Evolutionary conservation across 2,329 filamentous ascomycete genomes (phyloP), one percentile per base, ranked within the genome.

Genomic region (Fusarium compactum): DNA sequence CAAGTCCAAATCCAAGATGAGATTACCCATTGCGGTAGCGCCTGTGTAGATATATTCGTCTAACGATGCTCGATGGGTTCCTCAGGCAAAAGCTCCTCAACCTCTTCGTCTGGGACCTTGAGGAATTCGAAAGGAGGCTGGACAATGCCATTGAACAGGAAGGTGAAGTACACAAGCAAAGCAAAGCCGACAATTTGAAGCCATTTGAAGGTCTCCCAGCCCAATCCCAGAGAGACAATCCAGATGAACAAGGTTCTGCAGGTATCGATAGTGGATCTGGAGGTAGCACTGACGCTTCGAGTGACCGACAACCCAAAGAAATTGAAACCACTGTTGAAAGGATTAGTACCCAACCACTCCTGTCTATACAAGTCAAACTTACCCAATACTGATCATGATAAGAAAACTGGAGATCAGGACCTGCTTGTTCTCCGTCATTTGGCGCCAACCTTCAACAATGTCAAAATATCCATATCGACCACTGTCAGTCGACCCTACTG

Each of bases 361-460:
- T 8, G n/a, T 29, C 12, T 12, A 18, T 20, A 29, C 6, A 47
- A 27, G 34, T 50, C n/a, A 32, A 38, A 66, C 71, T 72, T 88
- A 97, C 92, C 95, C 95, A 75, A 99, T 99, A 76, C 94, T 97
- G 72, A 99, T 87, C 96, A 99, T 99, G 79, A 98, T 98, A 62
- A 97, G 80, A 10, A 98, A 58, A 71, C 94, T 97, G 24, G 93
- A 93, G 5, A 95, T 74, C 30, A 91, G 88, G 65, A 99, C 90
- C 18, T 87, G 82, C 55, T 84, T 87, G 80, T 95, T 90, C 38
- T 90, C 84, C 12, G 89, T 89, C 81, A 99, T 90, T 81, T 98
- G 89, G 67, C 89, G 88, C 85, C 94, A 92, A 16, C 94, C 95
- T 79, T 98, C 95, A 7, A 85, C 88, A 70, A 95, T 91, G 80